Conservation (phyloP, 2,329 filamentous ascomycete genomes). For the Orbilia blumenaviensis region DNA sequence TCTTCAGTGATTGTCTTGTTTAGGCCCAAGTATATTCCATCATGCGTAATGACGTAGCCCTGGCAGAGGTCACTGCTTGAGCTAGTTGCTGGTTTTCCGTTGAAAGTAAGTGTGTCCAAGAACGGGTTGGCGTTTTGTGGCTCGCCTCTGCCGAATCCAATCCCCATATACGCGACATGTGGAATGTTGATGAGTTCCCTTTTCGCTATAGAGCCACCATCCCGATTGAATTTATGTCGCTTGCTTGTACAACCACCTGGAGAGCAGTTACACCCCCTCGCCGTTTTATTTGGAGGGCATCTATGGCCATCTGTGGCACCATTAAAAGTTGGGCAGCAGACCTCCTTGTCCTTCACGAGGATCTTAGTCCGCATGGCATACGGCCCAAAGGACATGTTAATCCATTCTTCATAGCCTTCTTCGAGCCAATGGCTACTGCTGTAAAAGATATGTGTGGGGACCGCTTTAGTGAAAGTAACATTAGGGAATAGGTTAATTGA, state of each 20-base stretch:
- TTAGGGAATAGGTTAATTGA: constrained; percentile 30
- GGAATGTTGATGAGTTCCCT: not conserved
- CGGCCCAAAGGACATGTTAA: constrained; percentile 39
- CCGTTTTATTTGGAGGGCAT: constrained; percentile 15
- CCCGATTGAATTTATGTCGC: not conserved
- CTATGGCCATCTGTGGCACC: constrained; percentile 1
- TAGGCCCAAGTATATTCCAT: constrained; percentile 27
- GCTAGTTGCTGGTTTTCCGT: not conserved
- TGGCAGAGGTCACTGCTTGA: constrained; percentile 9
- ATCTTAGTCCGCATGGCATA: constrained; percentile 38
- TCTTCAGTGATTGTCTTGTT: constrained; percentile 4
- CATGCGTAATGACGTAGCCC: constrained; percentile 36
- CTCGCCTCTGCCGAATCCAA: constrained; percentile 36
- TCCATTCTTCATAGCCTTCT: constrained; percentile 50
- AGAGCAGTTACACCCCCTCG: constrained; percentile 4
- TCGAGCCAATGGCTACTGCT: constrained; percentile 49
- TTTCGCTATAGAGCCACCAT: too few relatives aligned
- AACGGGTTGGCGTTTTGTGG: constrained; percentile 29
- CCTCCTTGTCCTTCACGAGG: constrained; percentile 33
- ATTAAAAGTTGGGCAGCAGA: constrained; percentile 40
- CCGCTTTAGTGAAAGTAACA: constrained; percentile 24
- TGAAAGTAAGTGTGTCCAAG: constrained; percentile 29
- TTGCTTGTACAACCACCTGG: not conserved
- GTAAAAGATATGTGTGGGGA: constrained; percentile 34
- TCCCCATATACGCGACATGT: constrained; percentile 36